Evolutionary conservation across 129 eudicot species (phyloP), one percentile per base, ranked within the genome.

Genomic region (Helianthus tuberosus): DNA sequence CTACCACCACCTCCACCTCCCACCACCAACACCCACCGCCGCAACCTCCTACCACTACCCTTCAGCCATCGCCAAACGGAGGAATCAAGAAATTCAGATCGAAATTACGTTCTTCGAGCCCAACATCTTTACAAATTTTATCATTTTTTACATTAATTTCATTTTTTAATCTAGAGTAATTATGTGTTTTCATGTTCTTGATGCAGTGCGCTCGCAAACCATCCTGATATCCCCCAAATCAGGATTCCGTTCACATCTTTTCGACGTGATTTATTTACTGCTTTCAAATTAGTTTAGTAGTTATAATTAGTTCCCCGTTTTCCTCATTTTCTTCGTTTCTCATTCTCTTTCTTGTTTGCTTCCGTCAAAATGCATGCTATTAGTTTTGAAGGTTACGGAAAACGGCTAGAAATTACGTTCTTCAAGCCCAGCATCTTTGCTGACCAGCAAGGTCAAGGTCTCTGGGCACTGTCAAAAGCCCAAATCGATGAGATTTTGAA

Each of bases 141-240:
- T 52, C 11, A 6, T 43, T 8, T 43, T 1, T 10, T 15, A 9
- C 2, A 3, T 0, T 1, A 59, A 7, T 59, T 13, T 46, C 0
- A 48, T 48, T 12, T 0, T 5, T 0, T 8, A 14, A 9, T 20
- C 1, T 50, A 10, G 29, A 60, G 44, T 61, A 61, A 66, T 47
- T 1, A 60, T 63, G 5, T 41, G 6, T 39, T 68, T 29, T 50
- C 12, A 17, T 74, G 6, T 84, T 73, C 12, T 49, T 67, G 41
- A 1, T 93, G 96, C 98, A 93, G 97, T 94, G 98, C 83, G 96
- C 97, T 77, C 98, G 98, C 98, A 90, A 90, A 54, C 98, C 98
- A 86, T 94, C 98, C 96, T 94, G 97, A 94, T 88, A 90, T 68
- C 8, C 75, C 57, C 72, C 39, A 54, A 66, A 6, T 36, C 9